phyloP scores from a whole-genome alignment of 2,329 filamentous ascomycete species.

The Cercospora zeae-maydis region DNA sequence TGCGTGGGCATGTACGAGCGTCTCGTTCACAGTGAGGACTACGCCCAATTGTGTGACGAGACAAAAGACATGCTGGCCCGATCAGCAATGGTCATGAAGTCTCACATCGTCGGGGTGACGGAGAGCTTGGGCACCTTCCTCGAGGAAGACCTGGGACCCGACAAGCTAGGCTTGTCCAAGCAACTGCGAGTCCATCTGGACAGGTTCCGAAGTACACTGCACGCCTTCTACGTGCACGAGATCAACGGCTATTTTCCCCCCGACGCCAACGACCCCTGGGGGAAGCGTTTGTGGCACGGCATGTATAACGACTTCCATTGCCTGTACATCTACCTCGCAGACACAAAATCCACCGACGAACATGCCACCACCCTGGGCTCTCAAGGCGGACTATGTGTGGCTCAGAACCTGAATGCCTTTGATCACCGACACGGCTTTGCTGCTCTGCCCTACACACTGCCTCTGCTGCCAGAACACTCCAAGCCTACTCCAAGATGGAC shows the following conservation, averaged over 20 bases:
- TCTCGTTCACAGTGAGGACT: constrained; percentile 57
- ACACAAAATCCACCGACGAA: constrained; percentile 48
- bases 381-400: constrained; percentile 65
- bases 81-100: constrained; percentile 62
- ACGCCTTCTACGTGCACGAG: constrained; percentile 62
- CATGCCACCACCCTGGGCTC: constrained; percentile 36
- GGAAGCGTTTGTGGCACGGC: constrained; percentile 55
- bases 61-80: constrained; percentile 64
- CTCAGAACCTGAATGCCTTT: constrained; percentile 66
- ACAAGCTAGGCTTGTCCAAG: constrained; percentile 60
- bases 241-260: constrained; percentile 69
- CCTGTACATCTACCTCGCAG: constrained; percentile 68
- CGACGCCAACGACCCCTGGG: constrained; percentile 49
- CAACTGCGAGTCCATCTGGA: constrained; percentile 65
- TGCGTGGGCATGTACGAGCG: constrained; percentile 72
- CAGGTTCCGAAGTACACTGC: constrained; percentile 66
- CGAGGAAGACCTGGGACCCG: constrained; percentile 65
- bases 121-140: constrained; percentile 64
- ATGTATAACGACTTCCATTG: constrained; percentile 69
- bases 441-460: constrained; percentile 62
- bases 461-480: constrained; percentile 57
- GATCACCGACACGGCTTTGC: constrained; percentile 58
- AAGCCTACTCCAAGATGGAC: constrained; percentile 22
- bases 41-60: constrained; percentile 50
- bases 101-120: constrained; percentile 57